A percentile compares a stretch with the other conserved stretches of the same genome.
Evolutionary conservation across 495 filamentous ascomycete species (phyloP).

Genomic region (Cladorrhinum samala): DNA sequence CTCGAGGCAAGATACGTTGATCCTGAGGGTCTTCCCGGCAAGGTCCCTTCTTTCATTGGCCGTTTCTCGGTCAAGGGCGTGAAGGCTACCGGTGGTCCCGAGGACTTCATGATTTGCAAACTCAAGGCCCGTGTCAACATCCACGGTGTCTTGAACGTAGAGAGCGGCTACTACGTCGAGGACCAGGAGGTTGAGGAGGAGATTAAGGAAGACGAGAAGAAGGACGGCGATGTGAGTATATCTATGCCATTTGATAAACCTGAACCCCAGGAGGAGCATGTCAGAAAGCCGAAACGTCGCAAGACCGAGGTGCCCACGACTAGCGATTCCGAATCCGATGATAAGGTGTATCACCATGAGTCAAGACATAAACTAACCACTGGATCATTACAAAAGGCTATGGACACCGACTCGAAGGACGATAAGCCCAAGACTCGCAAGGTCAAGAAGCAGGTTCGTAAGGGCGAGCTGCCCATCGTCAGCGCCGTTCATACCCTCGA

Average conservation of each 20-base stretch:
- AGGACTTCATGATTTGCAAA: slow-evolving; percentile 99
- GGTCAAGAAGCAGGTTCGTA: slow-evolving; percentile 99
- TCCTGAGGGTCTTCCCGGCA: slow-evolving; percentile 82
- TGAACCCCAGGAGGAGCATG: slow-evolving; percentile 6
- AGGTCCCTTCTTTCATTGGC: slow-evolving; percentile 90
- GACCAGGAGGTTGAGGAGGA: slow-evolving; percentile 97
- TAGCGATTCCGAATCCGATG: slow-evolving; percentile 9
- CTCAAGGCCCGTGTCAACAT: slow-evolving; percentile 97
- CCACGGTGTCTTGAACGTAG: slow-evolving; percentile 93
- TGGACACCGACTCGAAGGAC: slow-evolving; percentile 74
- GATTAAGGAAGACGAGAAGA: slow-evolving; percentile 65
- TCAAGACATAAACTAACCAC: slow-evolving; percentile 17
- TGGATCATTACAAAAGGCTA: slow-evolving; percentile 54
- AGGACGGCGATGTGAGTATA: slow-evolving; percentile 66
- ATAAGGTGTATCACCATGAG: neutral
- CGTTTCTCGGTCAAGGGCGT: slow-evolving; percentile 91
- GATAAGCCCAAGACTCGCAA: slow-evolving; percentile 92
- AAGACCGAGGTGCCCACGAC: slow-evolving; percentile 18
- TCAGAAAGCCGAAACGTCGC: slow-evolving; percentile 24
- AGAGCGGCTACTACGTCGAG: slow-evolving; percentile 96
- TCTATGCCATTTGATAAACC: slow-evolving; percentile 4
- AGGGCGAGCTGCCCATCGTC: slow-evolving; percentile 89
- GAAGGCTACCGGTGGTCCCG: slow-evolving; percentile 68
- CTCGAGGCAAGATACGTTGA: slow-evolving; percentile 91
- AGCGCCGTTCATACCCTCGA: slow-evolving; percentile 77